Conservation (phyloP, 2,329 filamentous ascomycete species). For the Colletotrichum orchidophilum region DNA sequence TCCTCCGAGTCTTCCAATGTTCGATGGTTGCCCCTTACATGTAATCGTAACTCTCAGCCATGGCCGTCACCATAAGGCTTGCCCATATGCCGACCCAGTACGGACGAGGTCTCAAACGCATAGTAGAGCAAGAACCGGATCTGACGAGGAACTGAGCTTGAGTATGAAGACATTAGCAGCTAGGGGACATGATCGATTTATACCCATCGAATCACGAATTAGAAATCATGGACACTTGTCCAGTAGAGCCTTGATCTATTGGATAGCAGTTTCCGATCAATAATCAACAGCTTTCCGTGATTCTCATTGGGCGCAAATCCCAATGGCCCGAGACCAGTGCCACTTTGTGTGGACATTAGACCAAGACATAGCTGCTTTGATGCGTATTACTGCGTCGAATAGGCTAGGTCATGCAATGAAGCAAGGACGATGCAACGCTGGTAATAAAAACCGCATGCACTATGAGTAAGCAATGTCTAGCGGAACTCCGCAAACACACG, state of each 20-base stretch:
- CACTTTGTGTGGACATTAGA: background rate
- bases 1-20: slow-evolving; percentile 2
- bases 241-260: background rate
- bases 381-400: background rate
- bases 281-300: background rate
- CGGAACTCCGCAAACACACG: slow-evolving; percentile 8
- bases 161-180: background rate
- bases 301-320: background rate
- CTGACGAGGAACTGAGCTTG: background rate
- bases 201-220: background rate
- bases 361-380: background rate
- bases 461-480: slow-evolving; percentile 14
- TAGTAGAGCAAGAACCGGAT: background rate
- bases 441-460: background rate
- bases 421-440: background rate
- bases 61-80: background rate
- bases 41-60: slow-evolving; percentile 22
- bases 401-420: background rate
- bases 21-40: slow-evolving; percentile 1
- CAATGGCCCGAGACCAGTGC: background rate
- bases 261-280: background rate
- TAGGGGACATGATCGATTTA: background rate
- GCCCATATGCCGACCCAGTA: background rate
- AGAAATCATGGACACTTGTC: background rate
- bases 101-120: background rate